phyloP scores from a whole-genome alignment of 345 rosid genomes.

The Geranium brycei region DNA sequence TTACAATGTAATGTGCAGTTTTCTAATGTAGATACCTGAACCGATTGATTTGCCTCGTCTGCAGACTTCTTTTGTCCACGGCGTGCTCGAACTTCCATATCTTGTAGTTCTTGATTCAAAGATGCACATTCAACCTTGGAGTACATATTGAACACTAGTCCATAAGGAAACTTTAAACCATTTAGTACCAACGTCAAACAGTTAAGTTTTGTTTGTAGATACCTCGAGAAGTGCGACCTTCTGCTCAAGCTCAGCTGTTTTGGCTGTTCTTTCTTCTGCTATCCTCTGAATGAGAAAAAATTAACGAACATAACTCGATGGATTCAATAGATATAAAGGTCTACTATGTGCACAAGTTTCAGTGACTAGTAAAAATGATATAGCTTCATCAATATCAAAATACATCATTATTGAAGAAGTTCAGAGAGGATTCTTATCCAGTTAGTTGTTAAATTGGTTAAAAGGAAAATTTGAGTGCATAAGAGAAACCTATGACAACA shows the following conservation, averaged over 20 bases:
- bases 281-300: conserved; percentile 38
- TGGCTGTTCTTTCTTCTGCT: conserved; percentile 84
- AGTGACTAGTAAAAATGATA: not conserved
- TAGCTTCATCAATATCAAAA: not conserved
- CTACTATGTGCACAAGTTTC: not conserved
- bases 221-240: conserved; percentile 94
- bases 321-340: not conserved
- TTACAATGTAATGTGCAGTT: not conserved
- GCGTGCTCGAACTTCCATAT: conserved; percentile 74
- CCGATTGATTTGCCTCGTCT: conserved; percentile 80
- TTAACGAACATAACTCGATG: conserved; percentile 4
- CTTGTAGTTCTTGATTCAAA: conserved; percentile 87
- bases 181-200: not conserved
- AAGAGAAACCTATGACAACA: not conserved
- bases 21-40: conserved; percentile 49
- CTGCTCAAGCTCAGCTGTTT: conserved; percentile 83
- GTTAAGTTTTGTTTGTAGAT: conserved; percentile 10
- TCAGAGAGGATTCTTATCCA: not conserved
- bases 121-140: conserved; percentile 76
- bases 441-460: not conserved
- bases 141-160: conserved; percentile 3
- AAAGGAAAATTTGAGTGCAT: not conserved
- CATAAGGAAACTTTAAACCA: conserved; percentile 5
- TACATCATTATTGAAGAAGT: not conserved
- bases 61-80: conserved; percentile 82